Base-by-base conservation (phyloP, 805 yeast genomes). In the Naumovozyma baii region DNA sequence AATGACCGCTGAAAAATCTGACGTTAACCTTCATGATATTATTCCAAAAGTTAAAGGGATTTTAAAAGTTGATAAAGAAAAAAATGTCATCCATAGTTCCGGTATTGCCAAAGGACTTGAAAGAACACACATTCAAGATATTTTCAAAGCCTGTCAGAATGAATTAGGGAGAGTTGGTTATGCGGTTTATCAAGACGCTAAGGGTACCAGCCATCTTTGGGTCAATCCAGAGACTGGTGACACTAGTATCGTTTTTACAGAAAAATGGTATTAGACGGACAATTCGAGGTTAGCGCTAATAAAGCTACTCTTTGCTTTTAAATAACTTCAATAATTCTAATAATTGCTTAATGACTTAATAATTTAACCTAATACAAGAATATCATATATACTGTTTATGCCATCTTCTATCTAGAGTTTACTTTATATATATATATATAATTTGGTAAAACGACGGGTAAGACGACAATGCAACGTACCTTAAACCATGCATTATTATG, bases 251-350 rank as follows among this genome's bases (percentile, higher is more conserved):
- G 26, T 22, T 22, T 22, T 90, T 16, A 90, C 97, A 0, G 90
- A 87, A n/a, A 83, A 87, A 26, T 22, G 26, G 84, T 94, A 47
- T 88, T 88, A 16, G 96, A n/a, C n/a, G n/a, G n/a, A n/a, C n/a
- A n/a, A n/a, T n/a, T n/a, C n/a, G n/a, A n/a, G n/a, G n/a, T n/a
- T n/a, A n/a, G n/a, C n/a, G n/a, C n/a, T n/a, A n/a, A n/a, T n/a
- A n/a, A n/a, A n/a, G n/a, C n/a, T n/a, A n/a, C n/a, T n/a, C n/a
- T n/a, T n/a, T n/a, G n/a, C n/a, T n/a, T n/a, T n/a, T n/a, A n/a
- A n/a, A n/a, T n/a, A n/a, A n/a, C n/a, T n/a, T n/a, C n/a, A n/a
- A n/a, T n/a, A n/a, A n/a, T n/a, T n/a, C n/a, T n/a, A n/a, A n/a
- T n/a, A n/a, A n/a, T n/a, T n/a, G n/a, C n/a, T n/a, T n/a, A n/a